Evolutionary conservation across 208 protist species (phyloP), one percentile per base, ranked within the genome.

Genomic region (Plasmodiophora brassicae): DNA sequence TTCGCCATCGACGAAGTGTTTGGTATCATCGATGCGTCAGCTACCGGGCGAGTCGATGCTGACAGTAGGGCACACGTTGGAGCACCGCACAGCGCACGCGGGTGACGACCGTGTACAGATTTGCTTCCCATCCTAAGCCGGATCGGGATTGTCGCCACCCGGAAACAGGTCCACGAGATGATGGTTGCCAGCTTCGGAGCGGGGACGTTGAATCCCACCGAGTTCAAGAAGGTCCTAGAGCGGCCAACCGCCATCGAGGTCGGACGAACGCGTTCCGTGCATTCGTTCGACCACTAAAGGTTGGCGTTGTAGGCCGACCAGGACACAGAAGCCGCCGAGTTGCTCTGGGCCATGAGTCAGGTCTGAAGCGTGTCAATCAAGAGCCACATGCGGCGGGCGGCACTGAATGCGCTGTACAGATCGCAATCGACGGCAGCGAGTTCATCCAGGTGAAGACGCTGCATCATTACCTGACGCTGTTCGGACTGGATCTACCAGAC

Each of bases 1-100:
- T 78, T 78, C n/a, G 65, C 65, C 65, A 78, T 78, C n/a, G 65
- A 78, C n/a, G 65, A 78, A 78, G 65, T 78, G n/a, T 78, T 78
- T 32, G 65, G 65, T 44, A 78, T 78, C 41, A 78, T 78, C 41
- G 65, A 78, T 38, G 41, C 32, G 10, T 78, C 65, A 5, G 65
- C 65, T 36, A 78, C 14, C 5, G 65, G 65, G n/a, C 5, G 65
- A 38, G 41, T 78, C n/a, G 65, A 78, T 32, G 65, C 65, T 32
- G 65, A 78, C 65, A 78, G 65, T 78, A 78, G 41, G 10, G n/a
- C 10, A 5, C 65, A 78, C 20, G n/a, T 32, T 36, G 32, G n/a
- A 57, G 14, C 5, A 32, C 20, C 32, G 65, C n/a, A 32, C 20
- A 38, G 41, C n/a, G 10, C n/a, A 14, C 32, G 32, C 5, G n/a